Base-by-base conservation (phyloP, 768 basidiomycete genomes). In the Tylopilus plumbeoviolaceoides region DNA sequence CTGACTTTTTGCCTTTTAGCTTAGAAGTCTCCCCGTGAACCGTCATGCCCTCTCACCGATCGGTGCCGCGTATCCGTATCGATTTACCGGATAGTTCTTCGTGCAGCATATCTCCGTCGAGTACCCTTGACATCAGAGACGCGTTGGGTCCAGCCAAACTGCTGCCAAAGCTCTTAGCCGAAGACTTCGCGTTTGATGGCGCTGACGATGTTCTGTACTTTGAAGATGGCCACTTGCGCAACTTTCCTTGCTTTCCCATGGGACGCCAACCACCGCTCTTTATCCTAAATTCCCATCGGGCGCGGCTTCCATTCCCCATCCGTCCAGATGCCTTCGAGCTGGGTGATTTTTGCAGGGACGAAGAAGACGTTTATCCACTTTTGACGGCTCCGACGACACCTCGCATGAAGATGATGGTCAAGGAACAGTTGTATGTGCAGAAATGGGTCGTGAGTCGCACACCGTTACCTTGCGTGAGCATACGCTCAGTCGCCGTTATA, bases 361-460 rank as follows among this genome's bases (percentile, higher is more conserved):
- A 67, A 54, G 58, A 56, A 33, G 41, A 47, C 12, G 8, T 25
- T 40, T 36, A 35, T 39, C 50, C 51, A 15, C 51, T 68, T 41
- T 50, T 65, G 44, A 66, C 71, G 11, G 58, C 61, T 20, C 72
- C 71, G 15, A 74, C 71, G 4, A 42, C 55, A n/a, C 70, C 72
- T 20, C 71, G 73, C 39, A 62, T 74, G 62, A 68, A 63, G 28
- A 23, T 65, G 56, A 61, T 72, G 63, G 58, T 74, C 30, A 63
- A 58, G 56, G 73, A 74, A 53, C 63, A 55, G 6, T 48, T 73
- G 21, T 71, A 66, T 40, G 63, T 73, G 23, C 59, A 61, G 40
- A 61, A 56, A 33, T 74, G 73, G 73, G 51, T 61, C 46, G 72
- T 74, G 53, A 59, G 73, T 61, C 17, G 3, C 39, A 41, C 35